A percentile compares a stretch with the other conserved stretches of the same genome.
Conservation (phyloP, 768 basidiomycete species). For the Polyporus arcularius region DNA sequence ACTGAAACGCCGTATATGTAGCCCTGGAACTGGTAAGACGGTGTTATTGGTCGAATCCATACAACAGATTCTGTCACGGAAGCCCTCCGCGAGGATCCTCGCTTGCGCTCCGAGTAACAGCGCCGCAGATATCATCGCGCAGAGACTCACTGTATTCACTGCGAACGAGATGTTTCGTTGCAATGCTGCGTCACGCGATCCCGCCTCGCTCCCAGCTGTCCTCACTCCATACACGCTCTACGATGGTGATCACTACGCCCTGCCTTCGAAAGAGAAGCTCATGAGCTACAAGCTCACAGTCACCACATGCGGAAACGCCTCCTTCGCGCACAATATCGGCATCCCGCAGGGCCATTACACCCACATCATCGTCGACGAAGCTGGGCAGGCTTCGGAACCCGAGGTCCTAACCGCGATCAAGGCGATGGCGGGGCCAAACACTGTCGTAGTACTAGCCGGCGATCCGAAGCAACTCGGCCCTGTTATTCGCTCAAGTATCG, state of each 20-base stretch:
- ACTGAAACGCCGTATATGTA: conserved; percentile 8
- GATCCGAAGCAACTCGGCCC: conserved; percentile 76
- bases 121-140: conserved; percentile 61
- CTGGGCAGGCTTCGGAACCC: conserved; percentile 71
- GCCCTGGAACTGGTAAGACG: conserved; percentile 63
- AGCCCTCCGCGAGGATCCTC: conserved; percentile 50
- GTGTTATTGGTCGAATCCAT: conserved; percentile 67
- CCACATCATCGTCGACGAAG: conserved; percentile 73
- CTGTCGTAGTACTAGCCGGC: conserved; percentile 64
- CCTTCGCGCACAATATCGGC: conserved; percentile 55
- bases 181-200: conserved; percentile 52
- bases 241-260: conserved; percentile 38
- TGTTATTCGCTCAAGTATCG: conserved; percentile 59
- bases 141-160: conserved; percentile 40
- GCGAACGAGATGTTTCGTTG: conserved; percentile 51
- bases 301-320: conserved; percentile 64
- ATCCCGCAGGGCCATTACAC: conserved; percentile 61
- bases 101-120: conserved; percentile 72
- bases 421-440: conserved; percentile 51
- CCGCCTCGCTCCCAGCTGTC: conserved; percentile 37
- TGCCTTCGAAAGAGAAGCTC: conserved; percentile 45
- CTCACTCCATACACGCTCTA: conserved; percentile 41
- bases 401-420: conserved; percentile 65
- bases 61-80: conserved; percentile 46
- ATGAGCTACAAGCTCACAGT: conserved; percentile 55